Base-by-base conservation (phyloP, 148 eudicot genomes). In the Silene uniflora region DNA sequence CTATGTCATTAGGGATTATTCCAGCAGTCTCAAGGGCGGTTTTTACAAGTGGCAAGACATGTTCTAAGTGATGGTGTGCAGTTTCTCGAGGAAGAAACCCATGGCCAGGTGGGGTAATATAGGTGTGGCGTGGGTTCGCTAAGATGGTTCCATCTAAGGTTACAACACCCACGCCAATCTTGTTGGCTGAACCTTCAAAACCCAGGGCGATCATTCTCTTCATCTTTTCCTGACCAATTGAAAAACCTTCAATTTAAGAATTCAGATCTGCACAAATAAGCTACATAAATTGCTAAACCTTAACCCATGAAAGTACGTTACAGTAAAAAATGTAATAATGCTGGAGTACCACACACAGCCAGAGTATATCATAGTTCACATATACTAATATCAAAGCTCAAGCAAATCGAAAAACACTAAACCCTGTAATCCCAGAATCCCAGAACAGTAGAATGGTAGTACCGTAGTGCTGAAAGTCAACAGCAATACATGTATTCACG, bases 71-170 rank as follows among this genome's bases (percentile, higher is more conserved):
- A 86, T 93, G 98, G 21, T 91, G 91, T 10, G 98, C 97, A 17
- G 98, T 93, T 87, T 93, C 98, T 46, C 98, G 87, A 32, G 97
- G 97, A 32, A 93, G 91, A 72, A 93, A 93, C 32, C 98, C 98
- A 6, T 91, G 98, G 27, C 98, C 98, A 4, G 97, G 97, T 72
- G 98, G 98, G 65, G 98, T 93, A 25, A 93, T 88, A 79, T 93
- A 93, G 65, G 98, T 93, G 81, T 93, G 91, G 4, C 98, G 84
- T 8, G 98, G 98, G 78, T 93, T 93, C 6, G 98, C 89, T 66
- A 93, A 77, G 73, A 93, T 93, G 25, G 88, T 81, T 72, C 98
- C 98, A 67, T 93, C 97, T n/a, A 91, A 75, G 14, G 88, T 88
- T 74, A 93, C 98, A 29, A 89, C 92, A 14, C 96, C 98, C 59